A percentile compares a stretch with the other conserved stretches of the same genome.
These are phyloP conservation scores for Russula vinacea DNA, from an alignment of 768 basidiomycete genomes.

Conservation along the genomic window DNA sequence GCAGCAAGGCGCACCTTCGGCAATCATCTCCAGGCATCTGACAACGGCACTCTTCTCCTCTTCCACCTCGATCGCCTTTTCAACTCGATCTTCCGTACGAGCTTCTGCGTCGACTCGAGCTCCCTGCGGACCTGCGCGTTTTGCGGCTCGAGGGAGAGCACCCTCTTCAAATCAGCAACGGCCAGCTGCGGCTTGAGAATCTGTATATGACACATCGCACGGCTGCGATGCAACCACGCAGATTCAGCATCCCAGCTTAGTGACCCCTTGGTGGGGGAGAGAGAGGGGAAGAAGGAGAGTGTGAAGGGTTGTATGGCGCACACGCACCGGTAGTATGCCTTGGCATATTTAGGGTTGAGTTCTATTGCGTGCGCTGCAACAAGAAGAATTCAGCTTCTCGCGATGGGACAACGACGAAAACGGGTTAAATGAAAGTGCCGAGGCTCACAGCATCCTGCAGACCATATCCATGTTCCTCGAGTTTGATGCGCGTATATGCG, in stretches of 20 bases:
- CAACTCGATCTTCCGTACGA: slow-evolving; percentile 84
- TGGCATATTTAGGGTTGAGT: slow-evolving; percentile 85
- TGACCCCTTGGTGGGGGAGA: neutral
- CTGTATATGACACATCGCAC: slow-evolving; percentile 88
- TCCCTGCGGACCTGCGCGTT: slow-evolving; percentile 80
- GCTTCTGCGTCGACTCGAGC: slow-evolving; percentile 84
- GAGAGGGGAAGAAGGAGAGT: neutral
- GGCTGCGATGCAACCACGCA: slow-evolving; percentile 43
- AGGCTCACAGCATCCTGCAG: slow-evolving; percentile 79
- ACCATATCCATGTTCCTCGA: slow-evolving; percentile 94
- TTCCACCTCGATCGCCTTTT: slow-evolving; percentile 93
- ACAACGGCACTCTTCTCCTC: slow-evolving; percentile 79
- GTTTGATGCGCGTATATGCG: slow-evolving; percentile 86
- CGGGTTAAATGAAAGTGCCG: neutral
- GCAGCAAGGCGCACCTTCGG: slow-evolving; percentile 53
- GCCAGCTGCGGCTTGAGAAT: slow-evolving; percentile 85
- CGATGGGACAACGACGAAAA: neutral
- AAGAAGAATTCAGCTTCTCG: neutral
- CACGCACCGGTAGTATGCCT: slow-evolving; percentile 78
- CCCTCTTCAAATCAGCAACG: slow-evolving; percentile 82
- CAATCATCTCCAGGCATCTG: slow-evolving; percentile 74
- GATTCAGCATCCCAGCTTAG: neutral
- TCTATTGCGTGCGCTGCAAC: slow-evolving; percentile 73
- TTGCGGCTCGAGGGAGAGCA: slow-evolving; percentile 77
- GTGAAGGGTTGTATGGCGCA: neutral